Evolutionary conservation across 352 stramenopile species (phyloP).

Genomic region (Blastocystis sp.): DNA sequence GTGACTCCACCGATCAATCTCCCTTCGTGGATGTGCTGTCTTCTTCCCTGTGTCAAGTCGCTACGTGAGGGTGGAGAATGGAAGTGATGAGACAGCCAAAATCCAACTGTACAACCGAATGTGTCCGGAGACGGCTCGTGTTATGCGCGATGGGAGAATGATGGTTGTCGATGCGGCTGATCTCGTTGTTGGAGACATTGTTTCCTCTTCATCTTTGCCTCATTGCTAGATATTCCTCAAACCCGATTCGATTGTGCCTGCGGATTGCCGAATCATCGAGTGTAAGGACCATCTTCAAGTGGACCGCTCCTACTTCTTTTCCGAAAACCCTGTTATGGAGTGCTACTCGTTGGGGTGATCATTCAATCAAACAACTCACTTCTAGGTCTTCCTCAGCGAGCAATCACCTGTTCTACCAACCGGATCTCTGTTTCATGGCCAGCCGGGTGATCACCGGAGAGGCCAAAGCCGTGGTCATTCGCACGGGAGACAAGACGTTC

Average conservation of each 20-base stretch:
- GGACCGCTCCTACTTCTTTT: slow-evolving; percentile 54
- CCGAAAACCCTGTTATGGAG: slow-evolving; percentile 63
- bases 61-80: not conserved
- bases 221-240: slow-evolving; percentile 57
- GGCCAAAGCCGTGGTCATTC: slow-evolving; percentile 53
- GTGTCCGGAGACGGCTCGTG: slow-evolving; percentile 22
- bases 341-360: slow-evolving; percentile 10
- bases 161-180: slow-evolving; percentile 53
- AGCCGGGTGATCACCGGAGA: slow-evolving; percentile 60
- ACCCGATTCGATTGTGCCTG: slow-evolving; percentile 46
- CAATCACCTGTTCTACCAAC: slow-evolving; percentile 46
- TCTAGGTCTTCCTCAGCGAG: not conserved
- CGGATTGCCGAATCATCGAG: slow-evolving; percentile 49
- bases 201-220: not conserved
- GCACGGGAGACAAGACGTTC: slow-evolving; percentile 49
- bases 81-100: slow-evolving; percentile 1
- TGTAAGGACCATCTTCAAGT: slow-evolving; percentile 45
- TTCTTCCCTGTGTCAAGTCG: slow-evolving; percentile 43
- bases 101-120: slow-evolving; percentile 53
- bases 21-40: slow-evolving; percentile 64
- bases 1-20: slow-evolving; percentile 58
- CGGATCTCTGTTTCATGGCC: slow-evolving; percentile 63
- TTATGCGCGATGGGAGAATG: slow-evolving; percentile 28
- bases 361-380: not conserved
- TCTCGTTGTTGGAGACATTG: slow-evolving; percentile 65